Evolutionary conservation across 805 yeast species (phyloP), one percentile per base, ranked within the genome.

Genomic region (Yamadazyma phyllophila): DNA sequence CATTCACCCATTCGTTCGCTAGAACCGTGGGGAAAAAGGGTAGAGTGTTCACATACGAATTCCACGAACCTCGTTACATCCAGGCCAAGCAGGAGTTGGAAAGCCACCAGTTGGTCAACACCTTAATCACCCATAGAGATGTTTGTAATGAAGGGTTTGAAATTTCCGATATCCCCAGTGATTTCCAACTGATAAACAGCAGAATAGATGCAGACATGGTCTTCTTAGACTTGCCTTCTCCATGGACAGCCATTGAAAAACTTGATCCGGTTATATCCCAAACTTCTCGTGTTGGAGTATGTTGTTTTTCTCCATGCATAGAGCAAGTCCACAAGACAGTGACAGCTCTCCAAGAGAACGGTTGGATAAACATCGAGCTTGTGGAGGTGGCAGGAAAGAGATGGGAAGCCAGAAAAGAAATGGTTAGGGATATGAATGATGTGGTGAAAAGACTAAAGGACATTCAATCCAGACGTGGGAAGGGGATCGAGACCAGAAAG

Each of bases 241-340:
- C 99, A 7, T 92, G 98, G 97, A 82, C 81, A 31, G 99, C 99
- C 5, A 85, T 94, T 43, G 88, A 89, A 6, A 84, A 85, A 63
- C 66, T 92, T 38, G 67, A 73, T 10, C 54, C 59, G 27, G 95
- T 86, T 1, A 74, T 87, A 12, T 67, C 85, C 7, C 62, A 68
- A 7, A 67, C 67, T 14, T 70, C 74, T 45, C 71, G 74, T 24
- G 87, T 82, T 16, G 82, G 86, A 2, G 76, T 94, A 44, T 94
- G 99, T 66, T 94, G 99, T 65, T 94, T 94, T 61, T 88, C 96
- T 33, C 99, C 99, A 8, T 94, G 99, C 65, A 87, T 94, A 39
- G 99, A 94, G 66, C 99, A 94, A 68, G 99, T 94, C 3, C 85
- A 85, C 47, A 84, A 87, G 60, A 88, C 98, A 0, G 81, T 92